Conservation (phyloP, 2,329 filamentous ascomycete species). For the Tolypocladium amazonense region DNA sequence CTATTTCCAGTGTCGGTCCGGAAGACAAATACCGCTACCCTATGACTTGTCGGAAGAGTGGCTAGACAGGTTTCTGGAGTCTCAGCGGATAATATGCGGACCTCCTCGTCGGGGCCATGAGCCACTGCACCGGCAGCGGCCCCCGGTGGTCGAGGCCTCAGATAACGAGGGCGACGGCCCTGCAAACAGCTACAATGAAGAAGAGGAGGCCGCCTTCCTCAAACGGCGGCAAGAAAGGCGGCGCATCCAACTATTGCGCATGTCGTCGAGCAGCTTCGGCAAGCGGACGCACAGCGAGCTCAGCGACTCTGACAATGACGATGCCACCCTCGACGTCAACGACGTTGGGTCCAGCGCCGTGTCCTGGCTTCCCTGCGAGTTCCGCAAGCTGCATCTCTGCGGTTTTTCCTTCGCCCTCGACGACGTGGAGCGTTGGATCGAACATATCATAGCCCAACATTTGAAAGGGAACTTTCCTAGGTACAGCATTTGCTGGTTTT, state of each 20-base stretch:
- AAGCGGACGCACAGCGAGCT: constrained; percentile 45
- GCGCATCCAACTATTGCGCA: constrained; percentile 34
- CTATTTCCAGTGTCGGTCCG: too few species aligned
- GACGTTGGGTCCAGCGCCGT: constrained; percentile 31
- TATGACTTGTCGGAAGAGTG: too few species aligned
- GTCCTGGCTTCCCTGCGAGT: constrained; percentile 33
- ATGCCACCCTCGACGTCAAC: constrained; percentile 27
- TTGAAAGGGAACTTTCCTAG: constrained; percentile 21
- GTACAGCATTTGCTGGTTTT: constrained; percentile 38
- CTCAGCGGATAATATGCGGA: too few species aligned
- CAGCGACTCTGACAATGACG: constrained; percentile 37
- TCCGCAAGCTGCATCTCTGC: constrained; percentile 26
- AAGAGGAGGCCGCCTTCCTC: constrained; percentile 29
- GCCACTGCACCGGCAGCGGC: constrained; percentile 4
- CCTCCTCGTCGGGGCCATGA: constrained; percentile 10
- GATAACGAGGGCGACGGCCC: constrained; percentile 21
- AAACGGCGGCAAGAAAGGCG: constrained; percentile 30
- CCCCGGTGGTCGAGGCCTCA: constrained; percentile 4
- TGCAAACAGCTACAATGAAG: constrained; percentile 20
- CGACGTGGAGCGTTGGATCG: constrained; percentile 31
- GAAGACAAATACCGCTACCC: too few species aligned
- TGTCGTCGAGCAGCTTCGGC: constrained; percentile 43
- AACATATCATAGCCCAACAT: constrained; percentile 31
- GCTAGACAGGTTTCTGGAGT: too few species aligned
- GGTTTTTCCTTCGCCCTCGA: constrained; percentile 22